phyloP scores from a whole-genome alignment of 2,329 filamentous ascomycete genomes.

The Coniochaeta sp. region DNA sequence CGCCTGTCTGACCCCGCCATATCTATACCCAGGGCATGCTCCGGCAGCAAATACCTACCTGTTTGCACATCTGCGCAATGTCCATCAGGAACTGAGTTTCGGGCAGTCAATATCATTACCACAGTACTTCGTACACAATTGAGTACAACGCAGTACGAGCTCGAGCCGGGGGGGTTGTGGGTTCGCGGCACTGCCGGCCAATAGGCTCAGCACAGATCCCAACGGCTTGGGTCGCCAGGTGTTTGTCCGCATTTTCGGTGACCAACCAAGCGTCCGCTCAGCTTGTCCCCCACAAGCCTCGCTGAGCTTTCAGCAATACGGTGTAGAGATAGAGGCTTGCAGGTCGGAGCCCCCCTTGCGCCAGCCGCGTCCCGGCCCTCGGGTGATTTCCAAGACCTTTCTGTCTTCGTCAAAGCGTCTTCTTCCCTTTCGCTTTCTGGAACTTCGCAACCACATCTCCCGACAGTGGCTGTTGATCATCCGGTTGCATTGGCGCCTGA shows the following conservation, averaged over 20 bases:
- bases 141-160: not conserved
- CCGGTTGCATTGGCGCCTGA: slow-evolving; percentile 13
- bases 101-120: not conserved
- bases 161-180: not conserved
- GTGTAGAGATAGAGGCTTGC: no score
- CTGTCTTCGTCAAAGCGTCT: not conserved
- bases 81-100: no score
- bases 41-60: not conserved
- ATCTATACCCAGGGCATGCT: no score
- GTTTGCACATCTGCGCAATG: no score
- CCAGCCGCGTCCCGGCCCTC: no score
- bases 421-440: not conserved
- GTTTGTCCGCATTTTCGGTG: not conserved
- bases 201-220: not conserved
- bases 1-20: not conserved
- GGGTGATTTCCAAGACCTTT: no score
- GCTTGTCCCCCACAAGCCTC: not conserved
- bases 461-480: not conserved
- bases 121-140: not conserved
- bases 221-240: not conserved
- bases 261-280: not conserved
- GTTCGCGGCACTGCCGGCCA: not conserved
- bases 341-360: no score
- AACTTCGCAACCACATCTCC: not conserved
- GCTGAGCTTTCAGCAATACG: no score